Evolutionary conservation across 2,329 filamentous ascomycete species (phyloP), one percentile per base, ranked within the genome.

Genomic region (Stachybotrys elegans): DNA sequence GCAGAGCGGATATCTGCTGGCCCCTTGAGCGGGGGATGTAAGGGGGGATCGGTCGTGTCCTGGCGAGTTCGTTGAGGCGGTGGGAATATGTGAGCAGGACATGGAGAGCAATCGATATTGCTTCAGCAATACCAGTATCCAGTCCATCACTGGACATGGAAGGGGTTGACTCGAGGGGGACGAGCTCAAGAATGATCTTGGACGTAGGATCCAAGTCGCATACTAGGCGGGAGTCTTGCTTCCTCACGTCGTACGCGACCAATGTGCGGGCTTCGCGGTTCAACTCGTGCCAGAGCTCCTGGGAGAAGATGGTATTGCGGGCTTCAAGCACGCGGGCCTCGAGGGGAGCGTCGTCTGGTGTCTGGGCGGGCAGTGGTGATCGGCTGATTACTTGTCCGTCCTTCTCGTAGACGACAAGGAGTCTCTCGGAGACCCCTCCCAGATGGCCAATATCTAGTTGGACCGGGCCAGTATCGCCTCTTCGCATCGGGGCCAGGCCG

Each of bases 201-300:
- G 75, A 72, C 4, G 71, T 63, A 1, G 71, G 56, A n/a, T 74
- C 70, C 2, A 80, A 61, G 4, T 73, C 67, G 54, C 81, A 79
- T 9, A 71, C 70, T 34, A 89, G 71, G 4, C 72, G 66, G 21
- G 78, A 69, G 13, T 76, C 80, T 27, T 79, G 74, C 13, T 83
- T 76, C 21, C 75, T 76, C 12, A 96, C 83, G 9, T 84, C 80
- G 48, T 87, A 83, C 11, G 83, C 81, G 4, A 84, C 75, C 19
- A 95, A 71, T 0, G 76, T 75, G 14, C 90, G 84, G 1, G 86
- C 83, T 65, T 98, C 93, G 16, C 88, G 78, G 42, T 84, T 83
- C 47, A 97, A 73, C 65, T 98, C 93, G 54, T 95, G 83, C 76
- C 90, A 96, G 2, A 98, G 69, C 60, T 98, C 93, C 58, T 91